A percentile compares a stretch with the other conserved stretches of the same genome.
Evolutionary conservation across 441 rosid species (phyloP).

Genomic region (Eruca vesicaria): DNA sequence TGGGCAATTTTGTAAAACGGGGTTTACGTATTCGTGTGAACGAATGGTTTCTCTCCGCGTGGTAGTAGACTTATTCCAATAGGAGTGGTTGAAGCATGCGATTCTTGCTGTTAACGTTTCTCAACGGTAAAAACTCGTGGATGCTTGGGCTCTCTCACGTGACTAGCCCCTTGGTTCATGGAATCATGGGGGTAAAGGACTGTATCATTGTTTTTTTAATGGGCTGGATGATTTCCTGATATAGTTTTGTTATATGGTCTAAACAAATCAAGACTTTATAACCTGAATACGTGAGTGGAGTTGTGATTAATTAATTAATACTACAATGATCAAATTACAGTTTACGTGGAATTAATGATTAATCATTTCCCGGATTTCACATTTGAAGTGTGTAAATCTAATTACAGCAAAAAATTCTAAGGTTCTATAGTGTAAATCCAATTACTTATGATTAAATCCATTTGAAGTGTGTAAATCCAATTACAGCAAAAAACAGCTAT

Average conservation of each 20-base stretch:
- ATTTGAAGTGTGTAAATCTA: background rate
- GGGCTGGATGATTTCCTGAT: background rate
- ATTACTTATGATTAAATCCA: too few relatives aligned
- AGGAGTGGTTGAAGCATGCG: constrained; percentile 9
- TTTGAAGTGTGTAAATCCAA: too few relatives aligned
- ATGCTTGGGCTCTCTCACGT: constrained; percentile 28
- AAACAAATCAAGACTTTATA: background rate
- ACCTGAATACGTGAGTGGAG: background rate
- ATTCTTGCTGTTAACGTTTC: constrained; percentile 17
- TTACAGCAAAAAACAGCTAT: too few relatives aligned
- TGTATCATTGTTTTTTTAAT: background rate
- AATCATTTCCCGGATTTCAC: background rate
- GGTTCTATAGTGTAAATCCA: too few relatives aligned
- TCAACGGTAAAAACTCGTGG: constrained; percentile 30
- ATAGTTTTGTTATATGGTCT: background rate
- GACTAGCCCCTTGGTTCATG: constrained; percentile 32
- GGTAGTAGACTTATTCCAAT: background rate
- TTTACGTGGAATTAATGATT: background rate
- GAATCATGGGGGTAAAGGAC: background rate
- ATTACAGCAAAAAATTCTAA: background rate
- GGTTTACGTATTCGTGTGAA: background rate
- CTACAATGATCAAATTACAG: background rate
- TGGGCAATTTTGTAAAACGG: background rate
- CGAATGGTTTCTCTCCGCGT: background rate
- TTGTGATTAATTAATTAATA: too few relatives aligned